Evolutionary conservation across 179 eudicot species (phyloP), one percentile per base, ranked within the genome.

Genomic region (Camellia oleifera): DNA sequence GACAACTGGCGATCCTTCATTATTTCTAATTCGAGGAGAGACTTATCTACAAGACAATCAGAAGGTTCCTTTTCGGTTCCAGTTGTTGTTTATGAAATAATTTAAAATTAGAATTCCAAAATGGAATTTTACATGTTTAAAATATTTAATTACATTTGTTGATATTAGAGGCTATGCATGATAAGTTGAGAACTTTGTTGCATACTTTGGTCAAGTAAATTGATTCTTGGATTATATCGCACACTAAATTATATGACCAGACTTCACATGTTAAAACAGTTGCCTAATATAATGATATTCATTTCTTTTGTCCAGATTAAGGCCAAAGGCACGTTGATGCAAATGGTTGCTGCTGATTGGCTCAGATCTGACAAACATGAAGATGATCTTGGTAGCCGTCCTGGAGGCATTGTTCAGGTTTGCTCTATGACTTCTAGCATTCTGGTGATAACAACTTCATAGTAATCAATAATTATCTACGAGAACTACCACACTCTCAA

Each of bases 311-410:
- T n/a, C 81, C 85, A 90, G 93, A 71, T 86, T 12, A 90, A 87
- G 84, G 95, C 91, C 45, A 88, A 84, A 61, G 83, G 85, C 69
- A 83, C 91, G 1, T 63, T 85, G 87, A 82, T 90, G 90, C 84
- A 91, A 82, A 77, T 88, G 78, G 87, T 90, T 77, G 93, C 83
- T 18, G 95, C 95, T 17, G 95, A 91, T 81, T 91, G 95, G 95
- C 70, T 91, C 81, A 87, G 82, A 86, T 91, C 95, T 23, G 89
- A 90, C 79, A 87, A 82, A 75, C 90, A 89, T 45, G 95, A 91
- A 87, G 90, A 91, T 69, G 84, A 90, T 74, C 85, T 91, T 75
- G 87, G 90, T 74, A 77, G 90, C 52, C 90, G 95, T 32, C 82
- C 78, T 54, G 93, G 91, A 18, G 83, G 95, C 84, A 87, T 91